Percentiles rank a stretch among this genome's conserved stretches.
These are phyloP conservation scores for Plasmodium cynomolgi DNA, from an alignment of 169 alveolate genomes.

Conservation along the genomic window DNA sequence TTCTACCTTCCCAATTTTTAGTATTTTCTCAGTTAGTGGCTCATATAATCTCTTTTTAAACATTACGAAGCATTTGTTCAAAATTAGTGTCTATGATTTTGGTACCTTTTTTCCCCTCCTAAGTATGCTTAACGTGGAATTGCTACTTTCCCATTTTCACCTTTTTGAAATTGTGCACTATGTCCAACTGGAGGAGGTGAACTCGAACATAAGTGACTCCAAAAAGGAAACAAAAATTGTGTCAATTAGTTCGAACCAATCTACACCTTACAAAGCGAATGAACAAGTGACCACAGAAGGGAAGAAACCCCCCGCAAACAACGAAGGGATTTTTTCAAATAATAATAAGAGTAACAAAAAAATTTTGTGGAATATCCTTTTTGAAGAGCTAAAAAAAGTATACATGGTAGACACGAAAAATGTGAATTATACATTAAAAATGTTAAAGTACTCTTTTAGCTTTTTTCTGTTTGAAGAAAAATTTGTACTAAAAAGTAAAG, in stretches of 20 bases:
- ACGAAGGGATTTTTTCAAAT: slow-evolving; percentile 58
- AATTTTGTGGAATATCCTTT: slow-evolving; percentile 46
- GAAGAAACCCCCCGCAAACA: background rate
- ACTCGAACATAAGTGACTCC: background rate
- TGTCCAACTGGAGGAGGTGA: background rate
- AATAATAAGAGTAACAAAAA: slow-evolving; percentile 37
- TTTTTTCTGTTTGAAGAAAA: slow-evolving; percentile 57
- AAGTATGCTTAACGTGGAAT: slow-evolving; percentile 30
- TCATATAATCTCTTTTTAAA: slow-evolving; percentile 43
- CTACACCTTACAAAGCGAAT: background rate
- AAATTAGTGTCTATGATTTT: slow-evolving; percentile 49
- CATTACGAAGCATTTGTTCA: slow-evolving; percentile 33
- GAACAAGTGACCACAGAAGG: background rate
- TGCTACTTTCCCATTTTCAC: slow-evolving; percentile 30
- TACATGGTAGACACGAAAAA: slow-evolving; percentile 34
- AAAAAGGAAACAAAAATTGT: slow-evolving; percentile 27
- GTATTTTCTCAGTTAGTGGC: slow-evolving; percentile 22
- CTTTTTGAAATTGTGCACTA: slow-evolving; percentile 50
- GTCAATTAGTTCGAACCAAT: background rate
- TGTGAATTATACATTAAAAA: slow-evolving; percentile 59
- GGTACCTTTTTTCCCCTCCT: slow-evolving; percentile 30
- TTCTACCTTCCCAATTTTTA: background rate
- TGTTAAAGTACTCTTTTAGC: slow-evolving; percentile 39
- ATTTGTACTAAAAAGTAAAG: background rate
- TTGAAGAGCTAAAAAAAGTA: slow-evolving; percentile 38